These are phyloP conservation scores for Ustilago xerochloae DNA, from an alignment of 1,284 basidiomycete genomes.

Conservation along the genomic window DNA sequence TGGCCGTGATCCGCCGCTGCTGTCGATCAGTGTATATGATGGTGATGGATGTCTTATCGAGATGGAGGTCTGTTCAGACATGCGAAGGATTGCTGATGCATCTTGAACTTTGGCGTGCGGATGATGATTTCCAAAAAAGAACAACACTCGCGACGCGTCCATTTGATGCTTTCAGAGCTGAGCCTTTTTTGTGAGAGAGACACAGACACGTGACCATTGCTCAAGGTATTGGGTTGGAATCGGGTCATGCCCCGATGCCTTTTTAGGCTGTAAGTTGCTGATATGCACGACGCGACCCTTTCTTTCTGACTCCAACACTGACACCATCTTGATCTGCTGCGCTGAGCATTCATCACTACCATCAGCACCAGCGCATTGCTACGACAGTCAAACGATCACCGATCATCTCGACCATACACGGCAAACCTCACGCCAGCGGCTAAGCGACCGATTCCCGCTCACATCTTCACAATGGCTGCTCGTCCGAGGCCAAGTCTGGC, in stretches of 20 bases:
- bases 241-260: not conserved
- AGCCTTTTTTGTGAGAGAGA: constrained; percentile 1
- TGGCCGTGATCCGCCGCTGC: not conserved
- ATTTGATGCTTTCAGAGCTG: not conserved
- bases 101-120: not conserved
- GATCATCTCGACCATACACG: no score
- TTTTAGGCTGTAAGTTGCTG: no score
- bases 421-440: no score
- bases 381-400: no score
- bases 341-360: not conserved
- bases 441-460: not conserved
- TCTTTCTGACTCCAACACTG: constrained; percentile 13
- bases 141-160: constrained; percentile 52
- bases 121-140: constrained; percentile 6
- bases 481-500: constrained; percentile 28
- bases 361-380: not conserved
- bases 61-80: not conserved
- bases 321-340: not conserved
- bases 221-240: not conserved
- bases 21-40: constrained; percentile 5
- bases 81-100: not conserved
- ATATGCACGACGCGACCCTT: constrained; percentile 42
- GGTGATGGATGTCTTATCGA: constrained; percentile 4
- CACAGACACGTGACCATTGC: constrained; percentile 21
- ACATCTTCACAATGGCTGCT: constrained; percentile 14